Conservation (phyloP, 495 filamentous ascomycete genomes). For the Annulohypoxylon stygium region DNA sequence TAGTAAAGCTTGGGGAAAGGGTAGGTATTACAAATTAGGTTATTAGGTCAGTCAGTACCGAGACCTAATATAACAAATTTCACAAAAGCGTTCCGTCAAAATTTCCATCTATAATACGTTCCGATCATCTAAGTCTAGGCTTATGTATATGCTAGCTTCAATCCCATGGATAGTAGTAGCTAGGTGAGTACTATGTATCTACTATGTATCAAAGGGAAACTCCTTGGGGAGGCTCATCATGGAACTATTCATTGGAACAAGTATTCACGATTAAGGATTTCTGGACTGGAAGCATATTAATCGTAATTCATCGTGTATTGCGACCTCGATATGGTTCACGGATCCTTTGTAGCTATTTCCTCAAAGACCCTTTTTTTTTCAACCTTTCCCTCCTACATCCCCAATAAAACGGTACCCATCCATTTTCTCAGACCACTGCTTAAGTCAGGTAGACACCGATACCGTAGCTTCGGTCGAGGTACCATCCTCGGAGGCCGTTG, state of each 20-base stretch:
- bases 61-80: conserved; percentile 28
- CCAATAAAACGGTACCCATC: neutral
- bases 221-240: neutral
- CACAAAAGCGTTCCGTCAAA: conserved; percentile 4
- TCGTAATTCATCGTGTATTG: conserved; percentile 19
- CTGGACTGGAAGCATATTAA: neutral
- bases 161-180: neutral
- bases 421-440: neutral
- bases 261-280: neutral
- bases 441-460: conserved; percentile 49
- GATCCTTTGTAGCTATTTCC: conserved; percentile 8
- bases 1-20: too few species aligned
- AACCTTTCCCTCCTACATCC: neutral
- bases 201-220: neutral
- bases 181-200: neutral
- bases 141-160: neutral
- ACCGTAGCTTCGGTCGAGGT: conserved; percentile 41
- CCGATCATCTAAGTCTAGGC: neutral
- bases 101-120: conserved; percentile 1
- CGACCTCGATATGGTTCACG: neutral
- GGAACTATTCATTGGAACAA: neutral
- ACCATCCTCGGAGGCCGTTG: conserved; percentile 51
- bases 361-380: neutral
- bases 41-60: conserved; percentile 3
- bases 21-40: conserved; percentile 9